These are phyloP conservation scores for Scutellaria galericulata DNA, from an alignment of 257 asterid species.

Conservation along the genomic window DNA sequence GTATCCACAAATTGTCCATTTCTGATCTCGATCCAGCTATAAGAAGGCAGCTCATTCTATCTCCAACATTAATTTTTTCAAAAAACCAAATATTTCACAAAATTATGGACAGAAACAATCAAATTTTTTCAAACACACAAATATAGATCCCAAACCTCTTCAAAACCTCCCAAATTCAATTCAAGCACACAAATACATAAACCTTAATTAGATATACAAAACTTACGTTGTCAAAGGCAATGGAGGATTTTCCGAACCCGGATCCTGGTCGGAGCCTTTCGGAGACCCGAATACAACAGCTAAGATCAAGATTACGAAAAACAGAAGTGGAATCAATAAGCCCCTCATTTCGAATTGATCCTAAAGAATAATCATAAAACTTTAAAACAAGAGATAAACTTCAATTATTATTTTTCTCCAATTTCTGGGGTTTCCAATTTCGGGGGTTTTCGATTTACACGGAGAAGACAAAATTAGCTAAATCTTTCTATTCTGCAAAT, in stretches of 20 bases:
- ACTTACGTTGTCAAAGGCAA: conserved; percentile 64
- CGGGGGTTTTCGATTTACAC: conserved; percentile 44
- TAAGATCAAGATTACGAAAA: conserved; percentile 49
- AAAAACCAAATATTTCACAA: not conserved
- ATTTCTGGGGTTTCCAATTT: not conserved
- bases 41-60: not conserved
- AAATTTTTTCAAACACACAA: not conserved
- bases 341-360: conserved; percentile 53
- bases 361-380: conserved; percentile 25
- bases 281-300: conserved; percentile 55
- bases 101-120: not conserved
- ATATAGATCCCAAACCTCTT: conserved; percentile 19
- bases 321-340: conserved; percentile 45
- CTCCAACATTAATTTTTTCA: not conserved
- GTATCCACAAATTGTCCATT: not conserved
- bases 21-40: not conserved
- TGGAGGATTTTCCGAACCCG: conserved; percentile 40
- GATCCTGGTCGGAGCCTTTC: conserved; percentile 48
- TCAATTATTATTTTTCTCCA: too few relatives aligned
- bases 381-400: not conserved
- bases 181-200: conserved; percentile 3
- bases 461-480: conserved; percentile 27
- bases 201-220: conserved; percentile 14
- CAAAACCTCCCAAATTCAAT: conserved; percentile 13
- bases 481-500: not conserved